Evolutionary conservation across 2,329 filamentous ascomycete genomes (phyloP), one percentile per base, ranked within the genome.

Genomic region (Scorias spongiosa): DNA sequence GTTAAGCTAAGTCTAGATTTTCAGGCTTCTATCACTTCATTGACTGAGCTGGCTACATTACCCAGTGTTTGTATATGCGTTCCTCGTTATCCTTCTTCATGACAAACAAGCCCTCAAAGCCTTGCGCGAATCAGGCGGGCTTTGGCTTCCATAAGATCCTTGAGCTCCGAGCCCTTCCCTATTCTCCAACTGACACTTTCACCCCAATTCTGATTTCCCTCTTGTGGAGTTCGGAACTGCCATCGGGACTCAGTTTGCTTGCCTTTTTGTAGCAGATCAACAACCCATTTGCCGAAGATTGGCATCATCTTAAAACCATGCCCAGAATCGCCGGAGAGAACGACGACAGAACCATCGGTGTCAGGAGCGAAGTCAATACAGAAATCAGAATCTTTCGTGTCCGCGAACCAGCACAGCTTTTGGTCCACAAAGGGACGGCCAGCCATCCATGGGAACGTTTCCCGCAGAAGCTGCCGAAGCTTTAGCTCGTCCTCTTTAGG

Each of bases 281-380:
- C 62, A 1, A 76, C 67, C 66, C 71, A 78, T n/a, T 60, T 55
- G 0, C 76, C 75, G n/a, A 75, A 62, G 18, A 76, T 65, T 0
- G 74, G 75, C 41, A 79, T 65, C 71, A 78, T 76, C 58, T 79
- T 78, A 56, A 78, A 78, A 0, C 69, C 73, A 51, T 80, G 75
- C 0, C 75, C 76, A 1, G 74, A 79, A 51, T 79, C 76, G 0
- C 75, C 75, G 0, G 71, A 69, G 1, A 72, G 48, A 0, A 76
- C 53, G 2, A 79, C 56, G 2, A 78, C 62, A 1, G 65, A 68
- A 2, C 61, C 58, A 1, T 57, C 55, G 1, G 65, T 71, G 1
- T 61, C 56, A 0, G 75, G 75, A 1, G 79, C 69, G 43, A 68
- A 74, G 53, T 80, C 76, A 38, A 80, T 66, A 41, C 76, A 67